These are phyloP conservation scores for Phaeodactylum tricornutum DNA, from an alignment of 108 stramenopile genomes.

Conservation along the genomic window DNA sequence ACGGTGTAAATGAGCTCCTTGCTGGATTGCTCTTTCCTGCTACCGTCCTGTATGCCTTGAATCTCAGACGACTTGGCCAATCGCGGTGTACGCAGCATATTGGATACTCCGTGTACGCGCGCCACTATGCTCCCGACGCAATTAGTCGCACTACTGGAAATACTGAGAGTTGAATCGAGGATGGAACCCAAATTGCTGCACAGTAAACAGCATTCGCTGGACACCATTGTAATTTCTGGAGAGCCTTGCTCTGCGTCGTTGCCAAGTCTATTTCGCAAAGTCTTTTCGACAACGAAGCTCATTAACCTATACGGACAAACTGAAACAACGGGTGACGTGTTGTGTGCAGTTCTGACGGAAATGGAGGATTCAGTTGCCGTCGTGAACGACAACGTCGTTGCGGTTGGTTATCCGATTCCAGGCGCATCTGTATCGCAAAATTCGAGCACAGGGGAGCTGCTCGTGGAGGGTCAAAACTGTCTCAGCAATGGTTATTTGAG, in stretches of 20 bases:
- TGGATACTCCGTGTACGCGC: too few relatives aligned
- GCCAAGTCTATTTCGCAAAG: slow-evolving; percentile 1
- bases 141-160: too few relatives aligned
- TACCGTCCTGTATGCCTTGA: too few relatives aligned
- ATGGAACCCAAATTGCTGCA: too few relatives aligned
- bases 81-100: too few relatives aligned
- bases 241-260: slow-evolving; percentile 24
- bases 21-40: too few relatives aligned
- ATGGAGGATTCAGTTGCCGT: slow-evolving; percentile 2
- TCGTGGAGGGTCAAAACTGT: background rate
- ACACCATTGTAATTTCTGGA: slow-evolving; percentile 27
- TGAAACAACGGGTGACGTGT: slow-evolving; percentile 25
- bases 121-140: too few relatives aligned
- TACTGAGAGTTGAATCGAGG: too few relatives aligned
- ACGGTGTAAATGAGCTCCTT: too few relatives aligned
- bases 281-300: slow-evolving; percentile 3
- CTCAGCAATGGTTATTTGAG: slow-evolving; percentile 17
- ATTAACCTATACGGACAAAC: slow-evolving; percentile 39
- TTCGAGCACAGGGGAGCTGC: background rate
- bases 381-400: slow-evolving; percentile 15
- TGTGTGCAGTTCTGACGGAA: slow-evolving; percentile 19
- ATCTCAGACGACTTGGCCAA: too few relatives aligned
- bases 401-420: slow-evolving; percentile 26
- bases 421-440: too few relatives aligned
- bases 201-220: too few relatives aligned